A percentile compares a stretch with the other conserved stretches of the same genome.
Conservation (phyloP, 768 basidiomycete species). For the Harrya chromipes region DNA sequence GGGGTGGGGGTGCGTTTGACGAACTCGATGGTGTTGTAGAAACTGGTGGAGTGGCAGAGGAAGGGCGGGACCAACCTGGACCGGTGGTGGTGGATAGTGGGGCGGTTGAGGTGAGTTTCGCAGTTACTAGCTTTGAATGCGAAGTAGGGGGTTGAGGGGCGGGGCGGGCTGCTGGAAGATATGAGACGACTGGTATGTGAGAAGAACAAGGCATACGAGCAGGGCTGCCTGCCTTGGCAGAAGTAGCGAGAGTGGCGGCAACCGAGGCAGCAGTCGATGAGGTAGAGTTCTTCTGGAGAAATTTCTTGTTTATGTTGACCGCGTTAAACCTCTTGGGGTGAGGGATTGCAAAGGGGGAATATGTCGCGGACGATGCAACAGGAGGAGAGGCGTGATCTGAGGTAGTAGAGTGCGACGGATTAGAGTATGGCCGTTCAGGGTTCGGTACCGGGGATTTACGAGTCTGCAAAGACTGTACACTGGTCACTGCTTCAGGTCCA, state of each 20-base stretch:
- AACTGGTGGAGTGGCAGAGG: slow-evolving; percentile 64
- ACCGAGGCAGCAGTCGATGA: slow-evolving; percentile 47
- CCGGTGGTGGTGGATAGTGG: slow-evolving; percentile 54
- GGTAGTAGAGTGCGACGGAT: not conserved
- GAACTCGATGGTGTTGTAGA: slow-evolving; percentile 47
- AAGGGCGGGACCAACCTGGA: slow-evolving; percentile 76
- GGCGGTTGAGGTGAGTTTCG: slow-evolving; percentile 75
- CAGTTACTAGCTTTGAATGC: slow-evolving; percentile 81
- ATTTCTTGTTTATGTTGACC: slow-evolving; percentile 95
- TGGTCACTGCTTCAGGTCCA: not conserved
- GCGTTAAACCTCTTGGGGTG: slow-evolving; percentile 85
- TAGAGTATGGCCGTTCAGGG: not conserved
- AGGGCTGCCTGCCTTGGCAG: slow-evolving; percentile 50
- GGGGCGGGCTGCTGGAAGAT: slow-evolving; percentile 51
- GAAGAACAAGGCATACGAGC: slow-evolving; percentile 44
- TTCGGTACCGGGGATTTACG: slow-evolving; percentile 18
- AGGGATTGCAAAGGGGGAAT: slow-evolving; percentile 33
- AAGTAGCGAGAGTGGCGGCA: slow-evolving; percentile 37
- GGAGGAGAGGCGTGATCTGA: slow-evolving; percentile 14
- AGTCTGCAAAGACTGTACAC: slow-evolving; percentile 3
- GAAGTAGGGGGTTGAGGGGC: slow-evolving; percentile 49
- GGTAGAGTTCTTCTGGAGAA: slow-evolving; percentile 83
- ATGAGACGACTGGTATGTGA: slow-evolving; percentile 5
- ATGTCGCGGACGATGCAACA: slow-evolving; percentile 1
- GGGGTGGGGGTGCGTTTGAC: slow-evolving; percentile 46